Percentiles rank a stretch among this genome's conserved stretches.
Evolutionary conservation across 352 stramenopile genomes (phyloP).

Genomic region (Nannochloropsis limnetica): DNA sequence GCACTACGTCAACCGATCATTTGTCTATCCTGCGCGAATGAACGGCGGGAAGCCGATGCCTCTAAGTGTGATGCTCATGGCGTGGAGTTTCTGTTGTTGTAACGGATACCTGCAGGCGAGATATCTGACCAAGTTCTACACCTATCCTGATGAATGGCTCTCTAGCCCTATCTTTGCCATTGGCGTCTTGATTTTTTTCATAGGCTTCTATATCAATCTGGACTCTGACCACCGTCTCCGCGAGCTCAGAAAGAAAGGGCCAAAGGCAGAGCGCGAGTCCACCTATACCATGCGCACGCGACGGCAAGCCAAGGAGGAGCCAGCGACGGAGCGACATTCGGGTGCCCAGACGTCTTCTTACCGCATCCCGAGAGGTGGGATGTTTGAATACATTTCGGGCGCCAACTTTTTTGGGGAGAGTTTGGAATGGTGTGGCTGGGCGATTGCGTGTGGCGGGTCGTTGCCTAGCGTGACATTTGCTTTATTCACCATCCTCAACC

Average conservation of each 20-base stretch:
- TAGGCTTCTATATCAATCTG: slow-evolving; percentile 53
- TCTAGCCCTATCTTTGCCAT: not conserved
- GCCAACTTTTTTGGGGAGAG: slow-evolving; percentile 59
- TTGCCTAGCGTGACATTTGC: slow-evolving; percentile 48
- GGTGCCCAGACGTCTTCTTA: not conserved
- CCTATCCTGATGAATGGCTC: slow-evolving; percentile 35
- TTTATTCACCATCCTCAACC: slow-evolving; percentile 55
- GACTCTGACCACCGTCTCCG: slow-evolving; percentile 54
- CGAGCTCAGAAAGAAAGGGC: slow-evolving; percentile 42
- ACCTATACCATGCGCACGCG: not conserved
- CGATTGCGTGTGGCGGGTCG: slow-evolving; percentile 41
- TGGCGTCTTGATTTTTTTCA: not conserved
- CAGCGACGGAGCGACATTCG: not conserved
- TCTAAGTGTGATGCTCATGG: slow-evolving; percentile 51
- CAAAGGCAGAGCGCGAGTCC: not conserved
- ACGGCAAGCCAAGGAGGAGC: not conserved
- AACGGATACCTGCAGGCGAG: slow-evolving; percentile 56
- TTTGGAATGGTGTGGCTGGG: slow-evolving; percentile 54
- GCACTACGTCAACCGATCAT: slow-evolving; percentile 47
- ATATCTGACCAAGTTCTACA: slow-evolving; percentile 45
- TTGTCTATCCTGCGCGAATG: slow-evolving; percentile 54
- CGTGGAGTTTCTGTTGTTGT: slow-evolving; percentile 50
- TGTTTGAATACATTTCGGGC: slow-evolving; percentile 56
- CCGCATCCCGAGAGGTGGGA: slow-evolving; percentile 44
- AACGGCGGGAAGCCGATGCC: slow-evolving; percentile 46